Evolutionary conservation across 2,329 filamentous ascomycete species (phyloP).

Genomic region (Aureobasidium sp.): DNA sequence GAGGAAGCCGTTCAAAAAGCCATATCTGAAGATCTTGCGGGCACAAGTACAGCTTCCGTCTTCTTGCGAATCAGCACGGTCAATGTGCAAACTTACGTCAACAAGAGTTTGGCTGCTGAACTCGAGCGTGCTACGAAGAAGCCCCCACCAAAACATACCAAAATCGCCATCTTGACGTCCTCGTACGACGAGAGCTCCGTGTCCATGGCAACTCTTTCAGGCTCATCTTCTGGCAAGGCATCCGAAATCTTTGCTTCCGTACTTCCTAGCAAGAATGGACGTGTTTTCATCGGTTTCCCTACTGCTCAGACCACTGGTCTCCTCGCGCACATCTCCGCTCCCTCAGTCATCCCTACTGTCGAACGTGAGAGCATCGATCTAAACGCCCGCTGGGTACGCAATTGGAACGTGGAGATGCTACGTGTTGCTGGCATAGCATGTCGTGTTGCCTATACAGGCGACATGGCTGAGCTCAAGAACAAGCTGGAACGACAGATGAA

Average conservation of each 20-base stretch:
- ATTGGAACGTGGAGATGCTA: constrained; percentile 92
- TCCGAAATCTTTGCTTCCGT: constrained; percentile 84
- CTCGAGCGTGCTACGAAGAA: constrained; percentile 96
- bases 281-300: constrained; percentile 95
- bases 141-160: constrained; percentile 79
- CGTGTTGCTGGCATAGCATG: constrained; percentile 84
- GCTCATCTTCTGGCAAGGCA: constrained; percentile 44
- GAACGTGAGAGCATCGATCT: constrained; percentile 95
- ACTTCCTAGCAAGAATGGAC: constrained; percentile 76
- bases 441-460: constrained; percentile 75
- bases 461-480: constrained; percentile 68
- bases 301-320: constrained; percentile 95
- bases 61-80: constrained; percentile 86
- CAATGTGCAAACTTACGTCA: constrained; percentile 66
- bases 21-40: constrained; percentile 63
- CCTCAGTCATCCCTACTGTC: constrained; percentile 92
- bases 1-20: constrained; percentile 54
- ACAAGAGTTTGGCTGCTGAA: constrained; percentile 66
- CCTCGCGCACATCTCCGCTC: constrained; percentile 88
- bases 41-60: constrained; percentile 64
- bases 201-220: constrained; percentile 47
- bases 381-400: constrained; percentile 88
- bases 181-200: constrained; percentile 75
- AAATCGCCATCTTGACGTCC: constrained; percentile 78
- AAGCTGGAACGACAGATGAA: constrained; percentile 32